Conservation (phyloP, 371 early-diverging fungal genomes). For the Scutellospora calospora region DNA sequence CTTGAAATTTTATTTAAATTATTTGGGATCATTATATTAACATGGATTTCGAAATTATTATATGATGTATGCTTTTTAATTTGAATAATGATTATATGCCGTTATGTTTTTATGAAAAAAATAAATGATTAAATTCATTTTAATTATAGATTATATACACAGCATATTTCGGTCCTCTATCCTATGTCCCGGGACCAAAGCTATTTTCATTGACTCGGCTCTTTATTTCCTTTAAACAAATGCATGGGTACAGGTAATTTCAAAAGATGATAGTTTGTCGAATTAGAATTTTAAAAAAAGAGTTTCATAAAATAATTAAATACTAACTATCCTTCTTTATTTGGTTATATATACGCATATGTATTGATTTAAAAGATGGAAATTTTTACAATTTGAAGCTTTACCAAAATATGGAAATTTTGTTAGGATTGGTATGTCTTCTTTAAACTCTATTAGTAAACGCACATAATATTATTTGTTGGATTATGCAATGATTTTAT, state of each 20-base stretch:
- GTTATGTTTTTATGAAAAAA: too few species aligned
- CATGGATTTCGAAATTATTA: too few species aligned
- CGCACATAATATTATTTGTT: neutral
- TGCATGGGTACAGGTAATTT: neutral
- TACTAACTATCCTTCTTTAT: neutral
- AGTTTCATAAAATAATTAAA: neutral
- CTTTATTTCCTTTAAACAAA: slow-evolving; percentile 6
- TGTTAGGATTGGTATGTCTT: neutral
- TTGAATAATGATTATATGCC: too few species aligned
- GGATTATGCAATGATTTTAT: neutral
- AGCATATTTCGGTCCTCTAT: slow-evolving; percentile 21
- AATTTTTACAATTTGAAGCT: slow-evolving; percentile 14
- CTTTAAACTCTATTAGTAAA: neutral
- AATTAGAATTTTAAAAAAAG: neutral
- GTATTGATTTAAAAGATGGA: neutral
- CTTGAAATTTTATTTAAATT: too few species aligned
- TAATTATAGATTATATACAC: neutral
- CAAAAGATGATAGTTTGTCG: neutral
- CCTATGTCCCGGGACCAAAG: slow-evolving; percentile 30
- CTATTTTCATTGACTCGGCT: neutral
- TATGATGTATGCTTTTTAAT: too few species aligned
- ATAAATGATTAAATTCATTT: too few species aligned
- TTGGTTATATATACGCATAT: too few species aligned
- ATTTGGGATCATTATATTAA: too few species aligned
- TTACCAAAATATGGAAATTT: slow-evolving; percentile 27